Conservation (phyloP, 2,329 filamentous ascomycete genomes). For the Alternaria postmessia region DNA sequence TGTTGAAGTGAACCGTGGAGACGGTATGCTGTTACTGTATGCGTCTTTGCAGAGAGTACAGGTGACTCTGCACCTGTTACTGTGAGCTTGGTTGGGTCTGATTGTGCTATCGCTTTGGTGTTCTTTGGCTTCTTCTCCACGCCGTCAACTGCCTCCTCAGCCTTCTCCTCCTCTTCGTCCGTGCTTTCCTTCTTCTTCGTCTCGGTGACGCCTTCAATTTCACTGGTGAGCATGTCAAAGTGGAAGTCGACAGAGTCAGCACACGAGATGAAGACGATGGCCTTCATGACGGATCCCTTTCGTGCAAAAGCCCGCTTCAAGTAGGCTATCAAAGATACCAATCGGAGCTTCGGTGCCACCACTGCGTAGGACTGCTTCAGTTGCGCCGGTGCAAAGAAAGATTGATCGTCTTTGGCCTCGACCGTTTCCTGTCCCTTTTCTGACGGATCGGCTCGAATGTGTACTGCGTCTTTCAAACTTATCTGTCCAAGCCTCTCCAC, state of each 20-base stretch:
- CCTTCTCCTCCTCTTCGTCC: slow-evolving; percentile 28
- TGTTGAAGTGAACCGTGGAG: slow-evolving; percentile 94
- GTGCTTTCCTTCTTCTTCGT: slow-evolving; percentile 27
- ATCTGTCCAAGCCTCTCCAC: slow-evolving; percentile 94
- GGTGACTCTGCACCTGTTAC: slow-evolving; percentile 73
- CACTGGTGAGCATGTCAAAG: slow-evolving; percentile 76
- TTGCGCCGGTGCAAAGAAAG: slow-evolving; percentile 86
- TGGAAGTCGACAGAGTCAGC: slow-evolving; percentile 98
- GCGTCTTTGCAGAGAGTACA: slow-evolving; percentile 77
- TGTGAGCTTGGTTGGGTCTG: slow-evolving; percentile 52
- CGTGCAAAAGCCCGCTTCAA: slow-evolving; percentile 88
- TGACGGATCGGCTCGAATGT: slow-evolving; percentile 74
- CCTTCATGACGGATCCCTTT: slow-evolving; percentile 93
- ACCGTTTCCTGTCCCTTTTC: slow-evolving; percentile 61
- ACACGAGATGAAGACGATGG: slow-evolving; percentile 95
- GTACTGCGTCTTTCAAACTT: slow-evolving; percentile 89
- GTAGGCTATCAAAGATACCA: slow-evolving; percentile 85
- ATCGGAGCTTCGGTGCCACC: slow-evolving; percentile 85
- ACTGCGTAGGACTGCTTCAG: slow-evolving; percentile 91
- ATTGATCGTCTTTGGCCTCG: slow-evolving; percentile 56
- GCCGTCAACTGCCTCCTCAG: slow-evolving; percentile 27
- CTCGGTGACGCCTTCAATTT: slow-evolving; percentile 43
- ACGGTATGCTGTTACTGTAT: slow-evolving; percentile 80
- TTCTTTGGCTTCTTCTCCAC: slow-evolving; percentile 37
- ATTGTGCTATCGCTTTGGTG: slow-evolving; percentile 51